Evolutionary conservation across 805 yeast species (phyloP).

Genomic region (Wickerhamomyces subpelliculosus): DNA sequence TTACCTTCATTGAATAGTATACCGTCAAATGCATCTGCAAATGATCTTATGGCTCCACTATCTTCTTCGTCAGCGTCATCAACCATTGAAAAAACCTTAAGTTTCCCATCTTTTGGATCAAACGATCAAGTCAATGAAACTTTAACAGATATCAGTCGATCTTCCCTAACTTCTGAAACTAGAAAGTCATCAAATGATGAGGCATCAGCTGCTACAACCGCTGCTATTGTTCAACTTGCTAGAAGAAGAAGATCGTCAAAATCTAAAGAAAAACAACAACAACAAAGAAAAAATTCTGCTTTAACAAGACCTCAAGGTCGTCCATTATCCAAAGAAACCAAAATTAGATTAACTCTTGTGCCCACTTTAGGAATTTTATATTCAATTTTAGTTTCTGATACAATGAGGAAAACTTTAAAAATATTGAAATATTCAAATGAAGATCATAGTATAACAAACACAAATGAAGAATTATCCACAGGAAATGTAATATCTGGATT

Average conservation of each 20-base stretch:
- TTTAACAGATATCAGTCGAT: too few relatives aligned
- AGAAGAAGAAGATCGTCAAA: conserved; percentile 18
- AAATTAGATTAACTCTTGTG: conserved; percentile 40
- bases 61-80: too few relatives aligned
- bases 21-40: too few relatives aligned
- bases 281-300: conserved; percentile 5
- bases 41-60: too few relatives aligned
- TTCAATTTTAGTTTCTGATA: conserved; percentile 31
- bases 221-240: conserved; percentile 18
- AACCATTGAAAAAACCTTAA: too few relatives aligned
- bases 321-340: conserved; percentile 45
- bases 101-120: too few relatives aligned
- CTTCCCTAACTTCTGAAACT: too few relatives aligned
- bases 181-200: conserved; percentile 5
- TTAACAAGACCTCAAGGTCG: conserved; percentile 26
- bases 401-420: conserved; percentile 16
- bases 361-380: conserved; percentile 38
- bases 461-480: conserved; percentile 17
- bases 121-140: too few relatives aligned
- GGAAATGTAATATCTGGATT: conserved; percentile 15
- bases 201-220: background rate
- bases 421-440: conserved; percentile 17
- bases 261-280: conserved; percentile 14
- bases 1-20: too few relatives aligned
- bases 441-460: conserved; percentile 4